phyloP scores from a whole-genome alignment of 1,284 basidiomycete species.

The Pseudozyma tsukubaensis region DNA sequence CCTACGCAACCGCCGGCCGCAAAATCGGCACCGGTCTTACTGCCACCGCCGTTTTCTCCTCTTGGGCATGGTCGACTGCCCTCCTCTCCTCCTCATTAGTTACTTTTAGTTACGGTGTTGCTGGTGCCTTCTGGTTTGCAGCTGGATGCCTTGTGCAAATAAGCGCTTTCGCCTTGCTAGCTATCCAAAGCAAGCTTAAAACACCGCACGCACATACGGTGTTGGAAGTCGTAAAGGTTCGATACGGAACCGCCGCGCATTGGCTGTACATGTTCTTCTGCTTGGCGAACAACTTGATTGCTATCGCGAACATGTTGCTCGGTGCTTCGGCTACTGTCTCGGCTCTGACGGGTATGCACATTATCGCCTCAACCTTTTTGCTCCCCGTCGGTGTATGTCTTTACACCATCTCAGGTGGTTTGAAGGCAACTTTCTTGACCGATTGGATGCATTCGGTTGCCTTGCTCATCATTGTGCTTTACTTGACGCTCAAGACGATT shows the following conservation, averaged over 20 bases:
- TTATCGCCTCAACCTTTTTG: conserved; percentile 56
- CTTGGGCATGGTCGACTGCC: conserved; percentile 63
- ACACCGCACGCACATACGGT: conserved; percentile 62
- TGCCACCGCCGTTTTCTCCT: conserved; percentile 58
- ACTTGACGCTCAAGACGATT: conserved; percentile 58
- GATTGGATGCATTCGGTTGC: conserved; percentile 62
- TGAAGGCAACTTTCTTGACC: conserved; percentile 59
- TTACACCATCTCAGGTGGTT: conserved; percentile 61
- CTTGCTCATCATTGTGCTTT: conserved; percentile 59
- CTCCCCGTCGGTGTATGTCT: conserved; percentile 59
- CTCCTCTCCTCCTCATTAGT: conserved; percentile 46
- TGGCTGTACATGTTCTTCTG: conserved; percentile 63
- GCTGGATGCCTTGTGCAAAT: conserved; percentile 56
- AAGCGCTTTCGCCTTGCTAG: conserved; percentile 53
- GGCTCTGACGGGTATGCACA: conserved; percentile 61
- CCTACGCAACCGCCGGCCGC: conserved; percentile 55
- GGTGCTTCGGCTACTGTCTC: conserved; percentile 60
- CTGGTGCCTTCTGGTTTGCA: conserved; percentile 55
- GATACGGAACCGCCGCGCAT: conserved; percentile 59
- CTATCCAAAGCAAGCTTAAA: conserved; percentile 53
- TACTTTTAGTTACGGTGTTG: conserved; percentile 51
- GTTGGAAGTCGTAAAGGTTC: conserved; percentile 58
- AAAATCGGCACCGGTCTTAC: conserved; percentile 62
- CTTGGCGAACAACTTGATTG: conserved; percentile 62
- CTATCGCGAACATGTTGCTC: conserved; percentile 62